Evolutionary conservation across 2,329 filamentous ascomycete genomes (phyloP), one percentile per base, ranked within the genome.

Genomic region (Nemania sp.): DNA sequence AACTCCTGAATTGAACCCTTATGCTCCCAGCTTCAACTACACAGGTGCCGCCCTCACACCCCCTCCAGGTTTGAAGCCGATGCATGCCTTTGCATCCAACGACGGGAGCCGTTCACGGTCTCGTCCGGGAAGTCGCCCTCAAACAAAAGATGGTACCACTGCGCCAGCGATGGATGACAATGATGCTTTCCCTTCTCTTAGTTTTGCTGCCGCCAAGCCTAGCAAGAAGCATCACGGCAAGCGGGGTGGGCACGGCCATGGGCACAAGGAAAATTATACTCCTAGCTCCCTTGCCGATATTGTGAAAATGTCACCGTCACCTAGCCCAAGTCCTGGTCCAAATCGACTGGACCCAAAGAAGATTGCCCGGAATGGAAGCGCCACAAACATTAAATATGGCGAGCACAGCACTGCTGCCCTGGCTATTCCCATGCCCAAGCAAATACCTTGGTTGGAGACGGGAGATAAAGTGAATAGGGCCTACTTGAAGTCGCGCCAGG

Each of bases 371-470:
- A 87, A 89, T 65, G 87, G 87, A 61, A 90, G 85, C 73, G 83
- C 86, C 43, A 83, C 83, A 11, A 87, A 83, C 57, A 80, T 86
- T 49, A 86, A 85, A 54, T 86, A 83, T 65, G 85, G 87, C 18
- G 91, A 97, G 75, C 91, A 94, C 70, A 95, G 89, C 72, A 83
- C 86, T 25, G 88, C 92, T 32, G 90, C 92, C 15, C 88, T 91
- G 73, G 88, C 91, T 1, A 98, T 99, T 57, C 85, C 91, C 17
- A 87, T 88, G 59, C 95, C 95, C 10, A 92, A 95, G 72, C 90
- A 97, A 69, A 92, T 99, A 48, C 95, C 95, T 0, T 99, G 95
- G 95, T 80, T 98, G 3, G 94, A 97, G 76, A 98, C 95, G 2
- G 95, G 95, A 20, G 88, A 94, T 54, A 87, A 86, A 65, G 91